Base-by-base conservation (phyloP, 106 monocot species). In the Gastrodia elata region DNA sequence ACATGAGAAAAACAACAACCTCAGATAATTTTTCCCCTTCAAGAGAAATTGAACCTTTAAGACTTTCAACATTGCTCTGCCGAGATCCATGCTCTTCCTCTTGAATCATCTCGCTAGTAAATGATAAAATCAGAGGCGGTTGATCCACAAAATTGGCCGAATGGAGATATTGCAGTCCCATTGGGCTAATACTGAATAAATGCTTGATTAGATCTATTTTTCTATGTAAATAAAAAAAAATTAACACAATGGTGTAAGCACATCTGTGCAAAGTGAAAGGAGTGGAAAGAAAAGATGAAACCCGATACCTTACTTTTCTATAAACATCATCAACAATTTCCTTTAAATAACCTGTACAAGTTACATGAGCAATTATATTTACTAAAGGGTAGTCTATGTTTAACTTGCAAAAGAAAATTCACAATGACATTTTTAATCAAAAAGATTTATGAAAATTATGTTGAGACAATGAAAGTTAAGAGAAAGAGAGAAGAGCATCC, bases 41-140 rank as follows among this genome's bases (percentile, higher is more conserved):
- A 20, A 81, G 41, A 83, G 81, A 18, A 71, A 79, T 39, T 28
- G 83, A 38, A 74, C 80, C 82, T 78, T 80, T 84, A 44, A 83
- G 74, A 49, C 83, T 73, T 59, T 79, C 85, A 78, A 80, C 69
- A 75, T 80, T 88, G 71, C 56, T 44, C 61, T 78, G 71, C 33
- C 52, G 64, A 80, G 58, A 36, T 67, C 73, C 87, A 68, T 74
- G 70, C 38, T 69, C 84, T 84, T 98, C 98, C 68, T 93, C 93
- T 44, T 83, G 81, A 76, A 83, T 83, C 98, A 98, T 98, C 80
- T 98, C 98, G 84, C 71, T 76, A 46, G 83, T 91, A 58, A 93
- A 70, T 65, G 78, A 39, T 59, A 98, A 74, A 64, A 98, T 24
- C 42, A 98, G 57, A 41, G 90, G 80, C n/a, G 74, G 69, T 71